phyloP scores from a whole-genome alignment of 2,329 filamentous ascomycete species.

The Drechslerella dactyloides region DNA sequence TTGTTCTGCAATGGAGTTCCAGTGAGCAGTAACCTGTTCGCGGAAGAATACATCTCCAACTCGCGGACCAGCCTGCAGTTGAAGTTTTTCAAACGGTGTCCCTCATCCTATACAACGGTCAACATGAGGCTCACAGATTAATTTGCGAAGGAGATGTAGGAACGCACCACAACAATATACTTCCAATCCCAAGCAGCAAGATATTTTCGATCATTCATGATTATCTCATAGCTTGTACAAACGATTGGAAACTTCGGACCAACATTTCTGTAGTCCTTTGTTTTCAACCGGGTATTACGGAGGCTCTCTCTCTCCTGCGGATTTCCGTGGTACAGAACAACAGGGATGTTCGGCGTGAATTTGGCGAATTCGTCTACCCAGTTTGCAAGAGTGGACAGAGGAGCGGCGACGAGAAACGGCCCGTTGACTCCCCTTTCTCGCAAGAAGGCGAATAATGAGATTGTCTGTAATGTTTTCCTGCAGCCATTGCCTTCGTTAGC shows the following conservation, averaged over 20 bases:
- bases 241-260: slow-evolving; percentile 82
- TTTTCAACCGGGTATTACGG: slow-evolving; percentile 62
- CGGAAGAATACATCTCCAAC: slow-evolving; percentile 84
- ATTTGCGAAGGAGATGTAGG: neutral
- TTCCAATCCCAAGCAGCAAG: slow-evolving; percentile 89
- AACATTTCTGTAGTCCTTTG: slow-evolving; percentile 71
- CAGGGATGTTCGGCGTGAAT: slow-evolving; percentile 76
- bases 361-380: slow-evolving; percentile 88
- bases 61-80: slow-evolving; percentile 91
- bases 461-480: slow-evolving; percentile 90
- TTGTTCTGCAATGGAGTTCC: slow-evolving; percentile 97
- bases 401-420: slow-evolving; percentile 88
- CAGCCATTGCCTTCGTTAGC: neutral
- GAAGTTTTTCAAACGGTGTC: slow-evolving; percentile 95
- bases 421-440: slow-evolving; percentile 87
- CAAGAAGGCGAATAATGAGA: slow-evolving; percentile 82
- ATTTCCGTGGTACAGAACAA: slow-evolving; percentile 86
- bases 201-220: slow-evolving; percentile 83
- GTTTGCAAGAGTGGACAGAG: slow-evolving; percentile 88
- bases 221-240: slow-evolving; percentile 95
- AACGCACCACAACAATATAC: slow-evolving; percentile 86
- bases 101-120: slow-evolving; percentile 72
- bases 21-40: slow-evolving; percentile 88
- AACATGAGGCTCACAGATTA: neutral
- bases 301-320: slow-evolving; percentile 78